A percentile compares a stretch with the other conserved stretches of the same genome.
These are phyloP conservation scores for Suillus ampliporus DNA, from an alignment of 768 basidiomycete species.

Conservation along the genomic window DNA sequence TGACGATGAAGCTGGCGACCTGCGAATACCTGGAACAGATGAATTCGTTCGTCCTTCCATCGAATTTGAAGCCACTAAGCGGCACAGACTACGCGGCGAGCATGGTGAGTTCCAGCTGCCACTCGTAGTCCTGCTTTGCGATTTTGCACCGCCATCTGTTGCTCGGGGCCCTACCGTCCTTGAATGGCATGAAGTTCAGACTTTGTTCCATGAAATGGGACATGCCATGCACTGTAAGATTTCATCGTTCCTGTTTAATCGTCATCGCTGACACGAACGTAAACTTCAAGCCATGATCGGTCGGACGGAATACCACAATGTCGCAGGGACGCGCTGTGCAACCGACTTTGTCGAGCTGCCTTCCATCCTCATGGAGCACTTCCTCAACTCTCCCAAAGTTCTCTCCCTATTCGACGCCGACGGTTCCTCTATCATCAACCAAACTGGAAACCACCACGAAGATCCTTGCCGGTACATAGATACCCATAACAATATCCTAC, in stretches of 20 bases:
- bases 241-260: constrained; percentile 11
- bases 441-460: constrained; percentile 67
- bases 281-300: constrained; percentile 87
- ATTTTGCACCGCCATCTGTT: constrained; percentile 71
- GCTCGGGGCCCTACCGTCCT: constrained; percentile 73
- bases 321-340: constrained; percentile 95
- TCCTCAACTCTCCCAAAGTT: constrained; percentile 84
- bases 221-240: constrained; percentile 99
- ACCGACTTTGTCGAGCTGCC: constrained; percentile 99
- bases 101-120: constrained; percentile 86
- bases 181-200: constrained; percentile 93
- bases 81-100: constrained; percentile 61
- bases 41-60: constrained; percentile 52
- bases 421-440: constrained; percentile 49
- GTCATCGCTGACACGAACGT: constrained; percentile 12
- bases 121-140: constrained; percentile 88
- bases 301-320: constrained; percentile 96
- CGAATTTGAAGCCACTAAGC: constrained; percentile 68
- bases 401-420: constrained; percentile 76
- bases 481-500: constrained; percentile 87
- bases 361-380: constrained; percentile 98
- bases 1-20: constrained; percentile 80
- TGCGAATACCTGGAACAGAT: constrained; percentile 46
- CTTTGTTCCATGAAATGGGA: constrained; percentile 98
- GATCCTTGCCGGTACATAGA: constrained; percentile 87